A percentile compares a stretch with the other conserved stretches of the same genome.
Conservation (phyloP, 2,329 filamentous ascomycete genomes). For the Aureobasidium sp. region DNA sequence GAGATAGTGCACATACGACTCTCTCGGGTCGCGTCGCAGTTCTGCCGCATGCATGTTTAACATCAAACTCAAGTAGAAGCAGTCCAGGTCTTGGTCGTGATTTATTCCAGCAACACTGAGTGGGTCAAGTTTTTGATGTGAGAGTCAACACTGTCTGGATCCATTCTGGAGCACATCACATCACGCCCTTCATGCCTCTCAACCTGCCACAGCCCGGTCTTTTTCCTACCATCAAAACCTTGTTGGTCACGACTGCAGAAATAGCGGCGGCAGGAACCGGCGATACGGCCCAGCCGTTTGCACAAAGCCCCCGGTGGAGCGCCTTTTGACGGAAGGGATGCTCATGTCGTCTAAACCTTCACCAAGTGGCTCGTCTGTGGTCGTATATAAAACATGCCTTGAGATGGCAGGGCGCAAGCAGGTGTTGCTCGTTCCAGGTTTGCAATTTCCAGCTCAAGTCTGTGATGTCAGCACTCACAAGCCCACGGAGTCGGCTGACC, state of each 20-base stretch:
- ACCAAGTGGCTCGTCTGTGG: neutral
- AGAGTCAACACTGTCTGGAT: neutral
- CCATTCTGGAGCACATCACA: constrained; percentile 7
- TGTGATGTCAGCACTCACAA: constrained; percentile 15
- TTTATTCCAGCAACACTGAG: neutral
- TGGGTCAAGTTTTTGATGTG: neutral
- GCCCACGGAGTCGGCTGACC: constrained; percentile 12
- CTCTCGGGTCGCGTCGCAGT: neutral
- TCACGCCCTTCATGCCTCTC: constrained; percentile 3
- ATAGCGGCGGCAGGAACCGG: constrained; percentile 13
- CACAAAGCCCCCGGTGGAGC: neutral
- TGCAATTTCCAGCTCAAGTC: constrained; percentile 6
- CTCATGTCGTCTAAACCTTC: neutral
- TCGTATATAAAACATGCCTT: neutral
- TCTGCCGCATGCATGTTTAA: neutral
- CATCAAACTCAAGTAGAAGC: neutral
- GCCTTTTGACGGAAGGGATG: constrained; percentile 3
- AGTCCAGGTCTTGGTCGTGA: neutral
- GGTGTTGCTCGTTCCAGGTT: constrained; percentile 9
- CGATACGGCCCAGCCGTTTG: constrained; percentile 8
- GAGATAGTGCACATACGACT: neutral
- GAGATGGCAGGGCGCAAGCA: constrained; percentile 8
- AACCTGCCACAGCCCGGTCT: neutral
- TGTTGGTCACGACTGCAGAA: constrained; percentile 7
- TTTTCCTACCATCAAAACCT: constrained; percentile 1